These are phyloP conservation scores for Fusarium sp. DNA, from an alignment of 2,329 filamentous ascomycete species.

Conservation along the genomic window DNA sequence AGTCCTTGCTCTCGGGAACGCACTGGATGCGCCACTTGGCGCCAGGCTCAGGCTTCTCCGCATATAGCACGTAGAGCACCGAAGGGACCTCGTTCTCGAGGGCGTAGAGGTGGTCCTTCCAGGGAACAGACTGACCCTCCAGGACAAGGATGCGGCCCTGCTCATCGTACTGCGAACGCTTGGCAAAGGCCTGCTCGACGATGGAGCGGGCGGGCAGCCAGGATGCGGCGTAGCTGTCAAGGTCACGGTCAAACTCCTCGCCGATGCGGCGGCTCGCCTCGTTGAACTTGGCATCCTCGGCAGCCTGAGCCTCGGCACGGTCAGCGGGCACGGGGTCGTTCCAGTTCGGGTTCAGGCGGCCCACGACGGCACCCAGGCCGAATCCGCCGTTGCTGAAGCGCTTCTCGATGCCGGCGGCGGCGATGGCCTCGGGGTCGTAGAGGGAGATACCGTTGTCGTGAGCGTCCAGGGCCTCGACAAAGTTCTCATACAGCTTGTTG, in stretches of 20 bases:
- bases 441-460: constrained; percentile 95
- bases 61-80: constrained; percentile 90
- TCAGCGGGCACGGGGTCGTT: constrained; percentile 72
- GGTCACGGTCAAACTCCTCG: constrained; percentile 84
- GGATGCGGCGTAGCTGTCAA: constrained; percentile 78
- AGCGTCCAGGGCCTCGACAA: constrained; percentile 95
- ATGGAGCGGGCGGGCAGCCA: constrained; percentile 91
- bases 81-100: constrained; percentile 74
- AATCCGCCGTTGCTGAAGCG: constrained; percentile 87
- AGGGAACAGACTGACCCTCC: constrained; percentile 81
- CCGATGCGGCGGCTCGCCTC: constrained; percentile 86
- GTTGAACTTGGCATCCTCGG: constrained; percentile 85
- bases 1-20: constrained; percentile 86
- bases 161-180: constrained; percentile 75
- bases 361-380: constrained; percentile 85
- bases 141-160: constrained; percentile 86
- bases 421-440: constrained; percentile 79
- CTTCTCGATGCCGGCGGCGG: constrained; percentile 80
- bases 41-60: constrained; percentile 79
- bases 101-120: constrained; percentile 95
- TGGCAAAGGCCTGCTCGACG: constrained; percentile 80
- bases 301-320: constrained; percentile 69
- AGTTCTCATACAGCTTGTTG: constrained; percentile 90
- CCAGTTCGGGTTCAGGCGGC: constrained; percentile 82
- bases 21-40: constrained; percentile 95